Evolutionary conservation across 1,284 basidiomycete species (phyloP), one percentile per base, ranked within the genome.

Genomic region (Erythrobasidium hasegawianum): DNA sequence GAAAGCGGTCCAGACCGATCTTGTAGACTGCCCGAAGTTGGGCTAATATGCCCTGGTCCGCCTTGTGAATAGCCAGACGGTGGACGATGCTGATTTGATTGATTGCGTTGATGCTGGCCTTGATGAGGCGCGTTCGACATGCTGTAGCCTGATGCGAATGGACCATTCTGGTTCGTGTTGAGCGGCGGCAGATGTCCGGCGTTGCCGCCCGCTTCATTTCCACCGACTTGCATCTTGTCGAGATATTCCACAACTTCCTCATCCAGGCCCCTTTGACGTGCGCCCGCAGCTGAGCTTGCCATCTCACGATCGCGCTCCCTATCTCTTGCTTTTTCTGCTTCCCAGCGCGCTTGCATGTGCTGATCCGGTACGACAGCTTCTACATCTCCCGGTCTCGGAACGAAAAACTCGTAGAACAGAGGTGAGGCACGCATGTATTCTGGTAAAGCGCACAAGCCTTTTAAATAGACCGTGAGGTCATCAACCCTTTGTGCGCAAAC

Each of bases 381-480:
- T 52, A 88, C 85, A 75, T 99, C 95, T 7, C 95, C 95, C 0
- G 90, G 86, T 74, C 90, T 89, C 22, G 89, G 82, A 8, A 89
- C 83, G 65, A 97, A 83, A 78, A 98, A 98, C 65, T 85, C 83
- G 54, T 92, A 86, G 53, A 97, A 83, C 18, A 94, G 83, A 24
- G 82, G 80, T 74, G 91, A 86, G 64, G 91, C 87, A 50, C 96
- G 80, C 57, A 98, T 86, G 76, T 92, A 88, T 33, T 86, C 86
- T 5, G 85, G 82, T 20, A 84, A 76, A 18, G 79, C 77, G 74
- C 90, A 88, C 8, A 99, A 82, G 62, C 86, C 85, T 71, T 84
- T 82, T 52, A 97, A 82, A 77, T 98, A 99, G 53, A 87, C 85
- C 75, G 96, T 89, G 18, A 99, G 82, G 75, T 97, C 95, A 39